Conservation (phyloP, 768 basidiomycete genomes). For the Lactarius psammicola region DNA sequence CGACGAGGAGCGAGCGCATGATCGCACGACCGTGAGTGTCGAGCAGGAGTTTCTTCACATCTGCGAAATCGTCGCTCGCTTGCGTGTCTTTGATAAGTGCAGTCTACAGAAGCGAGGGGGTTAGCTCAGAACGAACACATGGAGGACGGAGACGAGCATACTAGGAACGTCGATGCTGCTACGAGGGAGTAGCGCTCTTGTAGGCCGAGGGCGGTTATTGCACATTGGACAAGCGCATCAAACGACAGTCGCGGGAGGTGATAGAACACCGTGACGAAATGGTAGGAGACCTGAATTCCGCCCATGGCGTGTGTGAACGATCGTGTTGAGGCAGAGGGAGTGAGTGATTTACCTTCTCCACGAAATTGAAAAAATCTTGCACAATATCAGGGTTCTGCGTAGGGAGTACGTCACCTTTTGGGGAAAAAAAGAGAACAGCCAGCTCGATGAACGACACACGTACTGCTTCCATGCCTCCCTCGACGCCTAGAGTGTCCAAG, state of each 20-base stretch:
- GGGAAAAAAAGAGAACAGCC: neutral
- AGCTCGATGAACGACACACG: conserved; percentile 31
- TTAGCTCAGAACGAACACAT: neutral
- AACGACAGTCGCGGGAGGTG: conserved; percentile 61
- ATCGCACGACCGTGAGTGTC: conserved; percentile 59
- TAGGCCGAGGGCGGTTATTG: conserved; percentile 60
- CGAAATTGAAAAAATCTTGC: conserved; percentile 82
- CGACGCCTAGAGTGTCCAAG: conserved; percentile 50
- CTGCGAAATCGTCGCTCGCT: conserved; percentile 56
- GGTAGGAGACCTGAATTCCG: conserved; percentile 45
- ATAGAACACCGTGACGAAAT: conserved; percentile 61
- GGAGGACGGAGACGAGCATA: conserved; percentile 39
- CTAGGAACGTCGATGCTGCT: conserved; percentile 78
- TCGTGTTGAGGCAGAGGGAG: neutral
- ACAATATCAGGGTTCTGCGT: conserved; percentile 87
- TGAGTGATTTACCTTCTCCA: conserved; percentile 59
- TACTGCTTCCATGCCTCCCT: conserved; percentile 70
- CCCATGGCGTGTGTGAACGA: neutral
- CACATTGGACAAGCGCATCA: conserved; percentile 67
- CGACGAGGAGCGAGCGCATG: conserved; percentile 70
- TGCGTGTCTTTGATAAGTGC: conserved; percentile 67
- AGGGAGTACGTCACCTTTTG: neutral
- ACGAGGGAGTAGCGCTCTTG: conserved; percentile 87
- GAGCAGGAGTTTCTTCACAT: conserved; percentile 53
- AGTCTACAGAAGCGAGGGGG: conserved; percentile 42